A percentile compares a stretch with the other conserved stretches of the same genome.
These are phyloP conservation scores for Borovskyia barvae DNA, from an alignment of 208 protist species.

Conservation along the genomic window DNA sequence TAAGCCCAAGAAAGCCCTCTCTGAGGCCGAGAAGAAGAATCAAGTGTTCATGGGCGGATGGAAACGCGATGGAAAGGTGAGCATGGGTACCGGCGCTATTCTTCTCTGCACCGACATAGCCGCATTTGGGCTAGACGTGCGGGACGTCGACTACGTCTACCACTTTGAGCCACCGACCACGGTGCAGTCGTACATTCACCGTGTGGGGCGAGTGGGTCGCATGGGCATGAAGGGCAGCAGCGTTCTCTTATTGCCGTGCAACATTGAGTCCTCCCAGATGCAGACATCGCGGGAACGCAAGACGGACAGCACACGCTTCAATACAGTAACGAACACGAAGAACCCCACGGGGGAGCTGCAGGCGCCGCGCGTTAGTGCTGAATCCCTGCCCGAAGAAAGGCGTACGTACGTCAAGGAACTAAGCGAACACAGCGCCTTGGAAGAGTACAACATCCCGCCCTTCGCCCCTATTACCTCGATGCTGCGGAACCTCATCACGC, in stretches of 20 bases:
- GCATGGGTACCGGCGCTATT: slow-evolving; percentile 76
- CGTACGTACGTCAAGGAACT: slow-evolving; percentile 61
- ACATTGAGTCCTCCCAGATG: slow-evolving; percentile 19
- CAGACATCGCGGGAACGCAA: slow-evolving; percentile 57
- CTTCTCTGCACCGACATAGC: slow-evolving; percentile 89
- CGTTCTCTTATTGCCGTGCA: slow-evolving; percentile 76
- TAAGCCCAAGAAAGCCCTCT: slow-evolving; percentile 37
- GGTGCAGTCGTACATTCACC: slow-evolving; percentile 84
- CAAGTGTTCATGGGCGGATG: slow-evolving; percentile 75
- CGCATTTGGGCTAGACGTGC: slow-evolving; percentile 89
- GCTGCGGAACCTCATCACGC: slow-evolving; percentile 67
- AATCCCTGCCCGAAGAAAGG: slow-evolving; percentile 32
- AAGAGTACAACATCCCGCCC: slow-evolving; percentile 64
- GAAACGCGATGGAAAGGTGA: slow-evolving; percentile 62
- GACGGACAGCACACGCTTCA: slow-evolving; percentile 55
- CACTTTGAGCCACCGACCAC: slow-evolving; percentile 87
- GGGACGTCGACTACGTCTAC: slow-evolving; percentile 92
- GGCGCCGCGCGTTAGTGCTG: slow-evolving; percentile 21
- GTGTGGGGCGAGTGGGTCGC: slow-evolving; percentile 85
- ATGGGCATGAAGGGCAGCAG: slow-evolving; percentile 89
- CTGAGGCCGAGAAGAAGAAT: slow-evolving; percentile 72
- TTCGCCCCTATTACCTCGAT: slow-evolving; percentile 79
- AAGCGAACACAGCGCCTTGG: slow-evolving; percentile 36
- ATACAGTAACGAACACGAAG: slow-evolving; percentile 83
- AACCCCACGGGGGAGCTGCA: slow-evolving; percentile 55